phyloP scores from a whole-genome alignment of 2,329 filamentous ascomycete genomes.

The Calonectria hongkongensis region DNA sequence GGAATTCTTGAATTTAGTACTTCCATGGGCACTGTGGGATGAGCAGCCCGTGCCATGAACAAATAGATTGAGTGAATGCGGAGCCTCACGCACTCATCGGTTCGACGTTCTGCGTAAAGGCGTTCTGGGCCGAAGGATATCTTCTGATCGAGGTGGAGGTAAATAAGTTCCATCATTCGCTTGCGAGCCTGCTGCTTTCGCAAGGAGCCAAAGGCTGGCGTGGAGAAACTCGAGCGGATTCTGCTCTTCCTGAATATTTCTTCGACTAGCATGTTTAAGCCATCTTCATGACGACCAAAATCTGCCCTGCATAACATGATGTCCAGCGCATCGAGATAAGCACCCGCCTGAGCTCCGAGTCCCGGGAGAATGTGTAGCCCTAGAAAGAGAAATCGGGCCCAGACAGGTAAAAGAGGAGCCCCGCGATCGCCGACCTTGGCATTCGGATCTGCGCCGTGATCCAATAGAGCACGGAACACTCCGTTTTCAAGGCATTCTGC shows the following conservation, averaged over 20 bases:
- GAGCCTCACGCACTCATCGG: neutral
- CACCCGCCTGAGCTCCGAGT: neutral
- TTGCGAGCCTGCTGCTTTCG: slow-evolving; percentile 26
- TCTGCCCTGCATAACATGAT: slow-evolving; percentile 13
- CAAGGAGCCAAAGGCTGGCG: neutral
- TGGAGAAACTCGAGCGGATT: neutral
- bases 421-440: neutral
- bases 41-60: slow-evolving; percentile 11
- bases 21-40: slow-evolving; percentile 14
- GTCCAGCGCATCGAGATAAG: slow-evolving; percentile 6
- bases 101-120: neutral
- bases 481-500: slow-evolving; percentile 15
- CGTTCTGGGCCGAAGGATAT: neutral
- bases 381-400: slow-evolving; percentile 16
- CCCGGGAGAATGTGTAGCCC: neutral
- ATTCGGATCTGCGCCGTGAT: slow-evolving; percentile 11
- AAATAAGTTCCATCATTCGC: slow-evolving; percentile 26
- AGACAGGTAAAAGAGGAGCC: neutral
- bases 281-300: slow-evolving; percentile 5
- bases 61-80: neutral
- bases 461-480: neutral
- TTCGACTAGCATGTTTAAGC: neutral
- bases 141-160: slow-evolving; percentile 7
- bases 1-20: neutral
- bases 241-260: slow-evolving; percentile 3